These are phyloP conservation scores for Cutaneotrichosporon dermatis DNA, from an alignment of 1,284 basidiomycete genomes.

Conservation along the genomic window DNA sequence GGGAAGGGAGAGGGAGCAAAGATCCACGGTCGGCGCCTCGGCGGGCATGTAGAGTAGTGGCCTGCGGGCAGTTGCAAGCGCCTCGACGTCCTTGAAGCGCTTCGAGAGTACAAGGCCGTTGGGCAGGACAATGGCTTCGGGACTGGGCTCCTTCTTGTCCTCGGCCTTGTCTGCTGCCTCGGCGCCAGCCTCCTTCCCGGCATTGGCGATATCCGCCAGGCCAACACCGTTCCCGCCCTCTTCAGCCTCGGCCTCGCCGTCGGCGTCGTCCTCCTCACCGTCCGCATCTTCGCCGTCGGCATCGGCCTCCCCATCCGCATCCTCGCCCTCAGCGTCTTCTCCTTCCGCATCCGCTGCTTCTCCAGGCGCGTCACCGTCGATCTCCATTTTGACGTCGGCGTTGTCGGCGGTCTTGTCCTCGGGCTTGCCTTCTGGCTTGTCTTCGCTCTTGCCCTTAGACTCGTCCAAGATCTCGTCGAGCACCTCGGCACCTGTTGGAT, in stretches of 20 bases:
- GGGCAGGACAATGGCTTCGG: constrained; percentile 27
- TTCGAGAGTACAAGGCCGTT: constrained; percentile 38
- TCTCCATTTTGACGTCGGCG: constrained; percentile 27
- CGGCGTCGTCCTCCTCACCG: constrained; percentile 33
- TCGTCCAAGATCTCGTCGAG: constrained; percentile 30
- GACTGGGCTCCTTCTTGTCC: constrained; percentile 13
- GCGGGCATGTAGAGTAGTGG: constrained; percentile 36
- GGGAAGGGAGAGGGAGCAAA: constrained; percentile 23
- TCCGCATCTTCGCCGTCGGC: constrained; percentile 41
- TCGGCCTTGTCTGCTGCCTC: constrained; percentile 1
- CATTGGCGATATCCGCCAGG: constrained; percentile 22
- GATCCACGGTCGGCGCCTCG: constrained; percentile 33
- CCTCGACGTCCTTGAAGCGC: constrained; percentile 34
- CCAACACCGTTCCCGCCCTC: constrained; percentile 25
- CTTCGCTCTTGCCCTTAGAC: constrained; percentile 21
- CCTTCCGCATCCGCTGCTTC: constrained; percentile 14
- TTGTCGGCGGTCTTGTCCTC: constrained; percentile 26
- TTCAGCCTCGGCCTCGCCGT: constrained; percentile 34
- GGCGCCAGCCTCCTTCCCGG: constrained; percentile 2
- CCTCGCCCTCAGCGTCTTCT: constrained; percentile 12
- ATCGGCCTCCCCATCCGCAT: constrained; percentile 16
- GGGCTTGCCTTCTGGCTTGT: constrained; percentile 8
- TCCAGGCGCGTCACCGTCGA: constrained; percentile 24
- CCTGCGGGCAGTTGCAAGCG: constrained; percentile 27
- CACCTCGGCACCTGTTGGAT: constrained; percentile 31